Evolutionary conservation across 2,329 filamentous ascomycete genomes (phyloP), one percentile per base, ranked within the genome.

Genomic region (Amesomyces nigricolor): DNA sequence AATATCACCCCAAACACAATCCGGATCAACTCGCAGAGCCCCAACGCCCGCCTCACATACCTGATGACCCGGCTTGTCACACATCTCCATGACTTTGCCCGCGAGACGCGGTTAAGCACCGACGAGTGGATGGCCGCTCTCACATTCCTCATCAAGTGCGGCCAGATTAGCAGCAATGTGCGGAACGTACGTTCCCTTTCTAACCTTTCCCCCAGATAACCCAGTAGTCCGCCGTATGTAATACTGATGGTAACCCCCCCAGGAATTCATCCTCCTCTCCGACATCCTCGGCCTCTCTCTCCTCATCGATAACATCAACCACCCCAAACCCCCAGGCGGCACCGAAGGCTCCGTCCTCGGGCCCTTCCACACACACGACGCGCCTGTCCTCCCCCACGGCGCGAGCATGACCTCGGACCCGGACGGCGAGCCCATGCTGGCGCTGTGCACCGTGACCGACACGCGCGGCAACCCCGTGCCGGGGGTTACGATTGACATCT

Each of bases 321-420:
- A 92, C 72, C 89, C 89, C 26, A 92, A 90, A 68, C 88, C 87
- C 0, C 67, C 81, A 0, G 70, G 74, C 43, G 78, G 78, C 29
- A 94, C 89, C 26, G 88, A 92, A 70, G 88, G 88, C 56, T 89
- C 87, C 0, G 87, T 94, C 10, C 80, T 92, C 0, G 89, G 89
- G 0, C 89, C 89, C 38, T 92, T 91, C 75, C 88, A 92, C 75
- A 90, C 86, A 1, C 87, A 91, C 71, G 87, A 91, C 65, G 88
- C 88, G 7, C 76, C 83, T 6, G 63, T 70, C 7, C 71, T 81
- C 30, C 61, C 72, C 8, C 74, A 81, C 51, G 88, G 88, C 16
- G 73, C 75, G 14, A 66, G 67, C 55, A 88, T 92, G 72, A 82
- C 84, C 1, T 81, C 82, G 54, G 88, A 91, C 63, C 79, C 84